Conservation (phyloP, 495 filamentous ascomycete species). For the Penicillium paradoxum region DNA sequence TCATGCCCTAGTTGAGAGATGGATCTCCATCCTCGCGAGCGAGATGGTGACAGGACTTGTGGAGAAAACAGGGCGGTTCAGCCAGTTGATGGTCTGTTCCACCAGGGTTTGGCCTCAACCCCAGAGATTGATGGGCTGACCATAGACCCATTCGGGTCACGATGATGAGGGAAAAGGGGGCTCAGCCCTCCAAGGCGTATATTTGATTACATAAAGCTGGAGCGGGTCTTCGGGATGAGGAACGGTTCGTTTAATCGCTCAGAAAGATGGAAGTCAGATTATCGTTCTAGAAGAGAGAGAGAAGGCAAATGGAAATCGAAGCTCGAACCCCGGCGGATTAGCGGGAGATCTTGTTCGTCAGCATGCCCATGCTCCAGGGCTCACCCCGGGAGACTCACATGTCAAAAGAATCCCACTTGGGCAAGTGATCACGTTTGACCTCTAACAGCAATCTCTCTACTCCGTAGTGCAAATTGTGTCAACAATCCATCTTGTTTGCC, state of each 20-base stretch:
- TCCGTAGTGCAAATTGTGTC: background rate
- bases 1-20: background rate
- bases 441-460: background rate
- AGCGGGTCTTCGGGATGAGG: background rate
- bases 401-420: background rate
- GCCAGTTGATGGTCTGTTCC: background rate
- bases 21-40: background rate
- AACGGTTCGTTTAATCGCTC: background rate
- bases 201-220: background rate
- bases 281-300: background rate
- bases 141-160: background rate
- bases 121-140: background rate
- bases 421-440: background rate
- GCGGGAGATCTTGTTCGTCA: too few relatives aligned
- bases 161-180: conserved; percentile 1
- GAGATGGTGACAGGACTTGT: background rate
- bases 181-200: background rate
- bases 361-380: too few relatives aligned
- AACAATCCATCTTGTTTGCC: too few relatives aligned
- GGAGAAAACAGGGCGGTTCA: background rate
- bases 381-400: too few relatives aligned
- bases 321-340: background rate
- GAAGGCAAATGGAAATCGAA: background rate
- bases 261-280: background rate
- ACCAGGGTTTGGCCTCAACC: background rate